A percentile compares a stretch with the other conserved stretches of the same genome.
Conservation (phyloP, 495 filamentous ascomycete genomes). For the Penicillium bialowiezense region DNA sequence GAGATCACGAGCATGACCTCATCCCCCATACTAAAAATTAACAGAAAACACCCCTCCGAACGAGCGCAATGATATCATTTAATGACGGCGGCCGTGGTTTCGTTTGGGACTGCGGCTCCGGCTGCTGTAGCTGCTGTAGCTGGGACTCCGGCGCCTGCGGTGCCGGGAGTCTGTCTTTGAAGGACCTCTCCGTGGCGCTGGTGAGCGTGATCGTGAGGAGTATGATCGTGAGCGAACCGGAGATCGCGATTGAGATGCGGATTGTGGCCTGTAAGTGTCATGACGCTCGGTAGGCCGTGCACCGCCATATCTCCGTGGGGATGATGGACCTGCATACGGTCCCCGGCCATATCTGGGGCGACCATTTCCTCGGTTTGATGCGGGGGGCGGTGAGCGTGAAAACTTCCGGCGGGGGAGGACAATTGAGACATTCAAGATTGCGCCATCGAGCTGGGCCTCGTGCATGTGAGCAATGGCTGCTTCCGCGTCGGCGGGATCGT, state of each 20-base stretch:
- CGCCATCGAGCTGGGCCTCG: constrained; percentile 91
- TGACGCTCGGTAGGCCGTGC: constrained; percentile 41
- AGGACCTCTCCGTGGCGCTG: constrained; percentile 29
- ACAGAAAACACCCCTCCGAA: no score
- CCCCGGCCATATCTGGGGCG: constrained; percentile 34
- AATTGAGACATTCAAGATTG: constrained; percentile 85
- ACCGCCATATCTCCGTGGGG: constrained; percentile 38
- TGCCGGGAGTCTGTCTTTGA: constrained; percentile 29
- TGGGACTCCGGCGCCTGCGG: constrained; percentile 50
- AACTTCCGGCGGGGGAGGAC: constrained; percentile 77
- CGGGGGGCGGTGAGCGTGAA: constrained; percentile 49
- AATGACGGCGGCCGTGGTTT: constrained; percentile 35
- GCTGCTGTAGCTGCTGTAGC: constrained; percentile 53
- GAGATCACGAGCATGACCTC: no score
- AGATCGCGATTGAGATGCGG: constrained; percentile 44
- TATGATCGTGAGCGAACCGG: constrained; percentile 40
- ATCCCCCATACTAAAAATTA: no score
- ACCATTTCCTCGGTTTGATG: constrained; percentile 25
- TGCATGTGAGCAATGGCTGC: constrained; percentile 96
- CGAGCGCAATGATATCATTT: neutral
- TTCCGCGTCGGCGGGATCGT: constrained; percentile 74
- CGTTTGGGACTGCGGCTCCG: constrained; percentile 44
- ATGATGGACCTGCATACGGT: constrained; percentile 26
- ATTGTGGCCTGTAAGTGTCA: constrained; percentile 49
- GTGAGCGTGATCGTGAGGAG: constrained; percentile 32